Percentiles rank a stretch among this genome's conserved stretches.
phyloP scores from a whole-genome alignment of 2,329 filamentous ascomycete genomes.

The Aplosporella prunicola region DNA sequence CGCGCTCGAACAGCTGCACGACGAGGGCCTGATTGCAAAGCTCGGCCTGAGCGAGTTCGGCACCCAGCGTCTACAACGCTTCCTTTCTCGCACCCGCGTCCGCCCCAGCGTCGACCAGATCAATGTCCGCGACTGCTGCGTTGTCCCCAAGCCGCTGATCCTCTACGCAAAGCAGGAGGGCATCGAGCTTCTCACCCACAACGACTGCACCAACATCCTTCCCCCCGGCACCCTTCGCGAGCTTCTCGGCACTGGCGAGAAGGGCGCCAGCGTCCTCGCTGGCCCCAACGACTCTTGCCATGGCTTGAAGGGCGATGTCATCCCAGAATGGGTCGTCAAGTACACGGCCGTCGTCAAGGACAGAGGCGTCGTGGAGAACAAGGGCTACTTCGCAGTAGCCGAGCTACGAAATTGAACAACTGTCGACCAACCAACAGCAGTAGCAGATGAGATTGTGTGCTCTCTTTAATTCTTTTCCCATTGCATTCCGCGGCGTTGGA shows the following conservation, averaged over 20 bases:
- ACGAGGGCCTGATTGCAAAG: slow-evolving; percentile 59
- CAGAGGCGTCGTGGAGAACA: slow-evolving; percentile 92
- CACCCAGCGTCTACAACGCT: slow-evolving; percentile 66
- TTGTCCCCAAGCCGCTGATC: slow-evolving; percentile 79
- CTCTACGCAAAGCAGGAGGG: slow-evolving; percentile 71
- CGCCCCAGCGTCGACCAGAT: slow-evolving; percentile 86
- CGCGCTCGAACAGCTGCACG: slow-evolving; percentile 62
- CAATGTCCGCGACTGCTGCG: slow-evolving; percentile 92
- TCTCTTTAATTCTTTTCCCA: too few relatives aligned
- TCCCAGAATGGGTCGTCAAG: slow-evolving; percentile 90
- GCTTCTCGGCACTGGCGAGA: slow-evolving; percentile 62
- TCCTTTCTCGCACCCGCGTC: slow-evolving; percentile 61
- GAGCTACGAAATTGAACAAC: slow-evolving; percentile 45
- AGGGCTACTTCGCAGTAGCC: slow-evolving; percentile 90
- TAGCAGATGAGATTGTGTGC: too few relatives aligned
- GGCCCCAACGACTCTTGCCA: slow-evolving; percentile 42
- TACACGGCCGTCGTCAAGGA: slow-evolving; percentile 94
- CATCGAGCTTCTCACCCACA: slow-evolving; percentile 86
- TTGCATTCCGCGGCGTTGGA: too few relatives aligned
- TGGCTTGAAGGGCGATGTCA: slow-evolving; percentile 66
- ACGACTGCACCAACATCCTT: slow-evolving; percentile 86
- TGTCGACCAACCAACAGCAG: too few relatives aligned
- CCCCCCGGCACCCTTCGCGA: slow-evolving; percentile 77
- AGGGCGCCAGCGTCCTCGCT: slow-evolving; percentile 68
- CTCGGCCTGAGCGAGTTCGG: slow-evolving; percentile 90